phyloP scores from a whole-genome alignment of 1,139 yeast genomes.

The Pneumocystis jirovecii region DNA sequence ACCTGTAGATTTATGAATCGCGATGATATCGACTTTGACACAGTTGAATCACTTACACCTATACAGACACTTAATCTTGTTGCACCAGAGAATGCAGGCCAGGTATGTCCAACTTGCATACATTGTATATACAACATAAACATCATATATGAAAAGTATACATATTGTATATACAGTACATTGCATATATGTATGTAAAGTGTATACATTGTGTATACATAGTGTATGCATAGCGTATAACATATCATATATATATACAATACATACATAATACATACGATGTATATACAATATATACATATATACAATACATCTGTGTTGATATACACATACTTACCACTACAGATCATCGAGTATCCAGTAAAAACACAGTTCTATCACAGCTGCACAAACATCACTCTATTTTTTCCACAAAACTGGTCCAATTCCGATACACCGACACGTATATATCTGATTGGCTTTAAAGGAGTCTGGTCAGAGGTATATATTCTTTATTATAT shows the following conservation, averaged over 20 bases:
- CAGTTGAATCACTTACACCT: constrained; percentile 37
- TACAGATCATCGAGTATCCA: constrained; percentile 61
- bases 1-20: constrained; percentile 38
- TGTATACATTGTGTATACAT: too few species aligned
- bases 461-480: constrained; percentile 62
- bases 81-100: constrained; percentile 28
- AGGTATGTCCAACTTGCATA: too few species aligned
- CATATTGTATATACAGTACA: too few species aligned
- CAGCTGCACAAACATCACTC: constrained; percentile 50
- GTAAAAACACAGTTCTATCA: constrained; percentile 63
- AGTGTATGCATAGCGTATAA: too few species aligned
- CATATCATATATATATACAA: too few species aligned
- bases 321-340: too few species aligned
- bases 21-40: constrained; percentile 54
- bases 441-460: constrained; percentile 53
- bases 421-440: constrained; percentile 40
- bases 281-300: too few species aligned
- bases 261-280: too few species aligned
- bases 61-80: constrained; percentile 50
- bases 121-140: too few species aligned
- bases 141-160: too few species aligned
- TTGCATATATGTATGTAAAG: too few species aligned
- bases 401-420: constrained; percentile 53
- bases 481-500: constrained; percentile 1
- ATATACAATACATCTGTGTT: too few species aligned